Percentiles rank a stretch among this genome's conserved stretches.
Conservation (phyloP, 805 yeast species). For the Sungouiozyma intestinalis region DNA sequence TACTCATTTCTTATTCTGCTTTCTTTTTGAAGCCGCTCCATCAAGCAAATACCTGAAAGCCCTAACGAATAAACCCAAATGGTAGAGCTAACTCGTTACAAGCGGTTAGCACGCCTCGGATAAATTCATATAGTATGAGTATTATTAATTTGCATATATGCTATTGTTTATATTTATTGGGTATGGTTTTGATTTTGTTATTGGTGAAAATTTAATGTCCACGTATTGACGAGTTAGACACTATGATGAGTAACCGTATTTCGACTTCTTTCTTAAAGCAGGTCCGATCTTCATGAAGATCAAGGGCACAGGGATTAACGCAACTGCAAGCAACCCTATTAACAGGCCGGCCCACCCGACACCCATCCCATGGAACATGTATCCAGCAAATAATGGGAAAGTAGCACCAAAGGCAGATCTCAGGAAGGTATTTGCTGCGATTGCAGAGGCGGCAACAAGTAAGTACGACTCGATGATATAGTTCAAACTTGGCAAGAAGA, state of each 20-base stretch:
- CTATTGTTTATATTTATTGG: too few species aligned
- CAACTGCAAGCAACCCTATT: constrained; percentile 49
- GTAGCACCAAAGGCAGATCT: constrained; percentile 61
- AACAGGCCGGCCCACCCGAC: constrained; percentile 72
- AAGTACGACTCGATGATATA: constrained; percentile 66
- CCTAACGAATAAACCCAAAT: background rate
- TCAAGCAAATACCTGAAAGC: too few species aligned
- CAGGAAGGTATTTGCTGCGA: constrained; percentile 62
- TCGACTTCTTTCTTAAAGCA: constrained; percentile 44
- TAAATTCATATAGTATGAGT: too few species aligned
- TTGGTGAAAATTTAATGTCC: too few species aligned
- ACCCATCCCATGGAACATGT: constrained; percentile 61
- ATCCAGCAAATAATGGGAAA: constrained; percentile 61
- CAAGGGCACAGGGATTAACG: constrained; percentile 58
- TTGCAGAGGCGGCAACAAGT: constrained; percentile 65
- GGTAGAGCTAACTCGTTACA: background rate
- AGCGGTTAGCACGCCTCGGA: too few species aligned
- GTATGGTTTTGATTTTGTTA: too few species aligned
- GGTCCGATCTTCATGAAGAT: constrained; percentile 52
- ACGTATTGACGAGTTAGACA: constrained; percentile 1
- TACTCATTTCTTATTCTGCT: background rate
- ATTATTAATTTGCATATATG: background rate
- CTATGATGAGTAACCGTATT: constrained; percentile 35
- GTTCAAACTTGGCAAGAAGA: constrained; percentile 60
- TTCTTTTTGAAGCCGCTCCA: background rate